Percentiles rank a stretch among this genome's conserved stretches.
phyloP scores from a whole-genome alignment of 1,139 yeast genomes.

The Yamadazyma triangularis region DNA sequence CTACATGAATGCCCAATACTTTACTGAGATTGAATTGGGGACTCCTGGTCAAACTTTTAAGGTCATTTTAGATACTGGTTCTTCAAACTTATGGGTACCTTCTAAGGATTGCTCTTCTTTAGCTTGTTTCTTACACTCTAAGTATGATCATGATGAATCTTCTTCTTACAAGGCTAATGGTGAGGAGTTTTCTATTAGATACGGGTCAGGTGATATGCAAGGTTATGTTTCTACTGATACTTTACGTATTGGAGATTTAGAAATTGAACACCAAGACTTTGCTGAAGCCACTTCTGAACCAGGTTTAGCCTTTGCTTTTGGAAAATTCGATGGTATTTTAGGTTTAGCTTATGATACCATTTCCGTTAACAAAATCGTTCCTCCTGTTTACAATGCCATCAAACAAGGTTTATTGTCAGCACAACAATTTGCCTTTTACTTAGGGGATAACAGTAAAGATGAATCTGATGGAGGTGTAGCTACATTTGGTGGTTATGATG shows the following conservation, averaged over 20 bases:
- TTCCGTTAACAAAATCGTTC: constrained; percentile 81
- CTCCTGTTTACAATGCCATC: constrained; percentile 90
- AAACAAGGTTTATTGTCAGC: constrained; percentile 74
- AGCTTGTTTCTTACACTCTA: constrained; percentile 90
- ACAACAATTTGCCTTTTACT: constrained; percentile 82
- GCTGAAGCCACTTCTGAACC: constrained; percentile 98
- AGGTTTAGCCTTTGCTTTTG: constrained; percentile 96
- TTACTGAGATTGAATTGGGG: constrained; percentile 82
- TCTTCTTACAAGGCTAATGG: constrained; percentile 84
- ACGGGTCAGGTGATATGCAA: constrained; percentile 89
- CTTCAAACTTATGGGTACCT: constrained; percentile 97
- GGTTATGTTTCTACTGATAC: constrained; percentile 89
- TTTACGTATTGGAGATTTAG: constrained; percentile 74
- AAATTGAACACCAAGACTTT: constrained; percentile 82
- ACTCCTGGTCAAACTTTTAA: constrained; percentile 91
- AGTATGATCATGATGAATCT: constrained; percentile 79
- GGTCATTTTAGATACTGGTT: constrained; percentile 91
- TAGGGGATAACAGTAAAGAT: constrained; percentile 72
- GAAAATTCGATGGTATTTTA: constrained; percentile 94
- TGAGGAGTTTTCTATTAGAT: constrained; percentile 73
- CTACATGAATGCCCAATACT: constrained; percentile 93
- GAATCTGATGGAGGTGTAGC: constrained; percentile 79
- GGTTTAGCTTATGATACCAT: constrained; percentile 93
- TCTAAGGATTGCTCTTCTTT: constrained; percentile 81
- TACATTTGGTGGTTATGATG: constrained; percentile 91